Conservation (phyloP, 495 filamentous ascomycete species). For the Rusavskia elegans region DNA sequence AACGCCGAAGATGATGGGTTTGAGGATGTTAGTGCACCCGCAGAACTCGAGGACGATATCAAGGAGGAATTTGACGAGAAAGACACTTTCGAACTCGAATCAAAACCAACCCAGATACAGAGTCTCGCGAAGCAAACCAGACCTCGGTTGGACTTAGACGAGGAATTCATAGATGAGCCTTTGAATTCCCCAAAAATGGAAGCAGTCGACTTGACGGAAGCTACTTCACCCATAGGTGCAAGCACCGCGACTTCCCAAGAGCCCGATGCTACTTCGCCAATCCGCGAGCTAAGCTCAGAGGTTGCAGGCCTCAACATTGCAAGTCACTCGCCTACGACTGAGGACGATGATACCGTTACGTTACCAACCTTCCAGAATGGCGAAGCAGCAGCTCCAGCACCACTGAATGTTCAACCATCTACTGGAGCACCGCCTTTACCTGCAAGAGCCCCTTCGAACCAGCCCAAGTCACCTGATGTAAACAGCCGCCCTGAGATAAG, state of each 20-base stretch:
- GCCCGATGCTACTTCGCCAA: conserved; percentile 29
- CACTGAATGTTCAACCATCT: not conserved
- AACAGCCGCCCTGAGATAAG: conserved; percentile 21
- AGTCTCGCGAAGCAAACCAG: conserved; percentile 4
- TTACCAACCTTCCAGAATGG: not conserved
- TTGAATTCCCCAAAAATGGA: conserved; percentile 40
- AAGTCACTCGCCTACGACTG: conserved; percentile 23
- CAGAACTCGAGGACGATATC: conserved; percentile 48
- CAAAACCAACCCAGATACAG: conserved; percentile 3
- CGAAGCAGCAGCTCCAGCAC: conserved; percentile 1
- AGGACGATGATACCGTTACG: conserved; percentile 3
- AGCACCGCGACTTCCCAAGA: conserved; percentile 2
- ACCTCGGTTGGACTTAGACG: conserved; percentile 29
- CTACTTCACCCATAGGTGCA: conserved; percentile 10
- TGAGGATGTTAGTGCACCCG: conserved; percentile 67
- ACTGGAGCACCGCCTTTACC: conserved; percentile 13
- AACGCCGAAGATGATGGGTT: conserved; percentile 84
- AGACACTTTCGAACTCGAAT: conserved; percentile 11
- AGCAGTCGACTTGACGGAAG: conserved; percentile 21
- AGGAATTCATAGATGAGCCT: conserved; percentile 58
- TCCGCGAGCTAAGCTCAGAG: conserved; percentile 32
- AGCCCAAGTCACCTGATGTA: conserved; percentile 1
- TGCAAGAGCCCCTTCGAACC: conserved; percentile 8
- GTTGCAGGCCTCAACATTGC: conserved; percentile 37
- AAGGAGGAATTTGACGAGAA: conserved; percentile 30